Percentiles rank a stretch among this genome's conserved stretches.
phyloP scores from a whole-genome alignment of 352 stramenopile genomes.

The Pythium phragmiticola region DNA sequence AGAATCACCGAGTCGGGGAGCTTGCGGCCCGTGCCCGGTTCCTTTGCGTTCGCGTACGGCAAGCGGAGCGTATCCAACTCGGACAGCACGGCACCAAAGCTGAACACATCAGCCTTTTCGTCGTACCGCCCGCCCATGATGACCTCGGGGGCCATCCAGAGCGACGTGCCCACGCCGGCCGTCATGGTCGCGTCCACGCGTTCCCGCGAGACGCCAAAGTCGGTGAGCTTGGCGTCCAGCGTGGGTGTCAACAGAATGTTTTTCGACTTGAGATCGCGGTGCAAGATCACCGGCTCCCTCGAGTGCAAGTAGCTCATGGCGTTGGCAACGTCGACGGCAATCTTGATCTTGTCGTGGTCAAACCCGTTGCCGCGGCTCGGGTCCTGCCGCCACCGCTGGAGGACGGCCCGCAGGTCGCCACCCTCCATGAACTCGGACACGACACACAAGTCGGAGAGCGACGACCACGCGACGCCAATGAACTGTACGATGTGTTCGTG shows the following conservation, averaged over 20 bases:
- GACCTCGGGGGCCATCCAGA: slow-evolving; percentile 32
- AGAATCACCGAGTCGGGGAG: slow-evolving; percentile 11
- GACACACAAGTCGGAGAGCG: slow-evolving; percentile 35
- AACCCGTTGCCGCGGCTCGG: slow-evolving; percentile 19
- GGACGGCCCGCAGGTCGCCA: slow-evolving; percentile 37
- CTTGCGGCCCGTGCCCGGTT: background rate
- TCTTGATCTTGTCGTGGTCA: slow-evolving; percentile 39
- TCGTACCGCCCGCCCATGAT: slow-evolving; percentile 29
- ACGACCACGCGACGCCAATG: slow-evolving; percentile 46
- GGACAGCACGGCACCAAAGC: slow-evolving; percentile 74
- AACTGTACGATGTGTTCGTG: slow-evolving; percentile 32
- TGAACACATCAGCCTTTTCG: slow-evolving; percentile 67
- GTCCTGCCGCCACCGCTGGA: slow-evolving; percentile 1
- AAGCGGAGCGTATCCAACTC: slow-evolving; percentile 30
- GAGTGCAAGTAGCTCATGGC: slow-evolving; percentile 23
- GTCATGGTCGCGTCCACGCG: slow-evolving; percentile 17
- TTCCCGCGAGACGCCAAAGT: slow-evolving; percentile 30
- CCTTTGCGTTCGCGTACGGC: slow-evolving; percentile 27
- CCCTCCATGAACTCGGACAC: slow-evolving; percentile 49
- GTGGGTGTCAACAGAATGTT: slow-evolving; percentile 18
- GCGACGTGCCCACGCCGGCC: slow-evolving; percentile 17
- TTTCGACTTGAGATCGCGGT: slow-evolving; percentile 27
- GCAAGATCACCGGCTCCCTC: slow-evolving; percentile 14
- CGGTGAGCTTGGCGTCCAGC: slow-evolving; percentile 30
- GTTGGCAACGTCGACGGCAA: slow-evolving; percentile 31